Evolutionary conservation across 345 rosid species (phyloP).

Genomic region (Noccaea caerulescens): DNA sequence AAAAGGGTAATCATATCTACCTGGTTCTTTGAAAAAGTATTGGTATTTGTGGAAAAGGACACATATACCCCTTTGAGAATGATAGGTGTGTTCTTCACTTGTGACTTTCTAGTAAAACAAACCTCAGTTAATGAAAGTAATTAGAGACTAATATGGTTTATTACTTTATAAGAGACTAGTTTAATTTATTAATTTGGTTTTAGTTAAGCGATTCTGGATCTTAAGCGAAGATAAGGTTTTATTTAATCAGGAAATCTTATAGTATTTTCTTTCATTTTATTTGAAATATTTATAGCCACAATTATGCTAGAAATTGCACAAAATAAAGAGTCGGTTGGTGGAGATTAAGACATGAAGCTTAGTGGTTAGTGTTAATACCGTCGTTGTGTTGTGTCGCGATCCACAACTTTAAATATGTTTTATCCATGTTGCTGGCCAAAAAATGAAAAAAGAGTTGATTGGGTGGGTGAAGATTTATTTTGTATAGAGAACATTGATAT

Average conservation of each 20-base stretch:
- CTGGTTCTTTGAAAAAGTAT: background rate
- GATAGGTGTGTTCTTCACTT: background rate
- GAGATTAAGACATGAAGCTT: background rate
- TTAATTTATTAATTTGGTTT: no score
- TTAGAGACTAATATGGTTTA: no score
- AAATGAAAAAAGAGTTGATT: background rate
- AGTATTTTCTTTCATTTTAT: background rate
- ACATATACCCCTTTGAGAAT: background rate
- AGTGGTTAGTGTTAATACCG: no score
- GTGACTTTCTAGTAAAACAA: background rate
- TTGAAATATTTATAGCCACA: background rate
- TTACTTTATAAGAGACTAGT: no score
- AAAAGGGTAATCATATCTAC: background rate
- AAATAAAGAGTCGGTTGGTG: background rate
- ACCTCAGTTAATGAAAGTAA: no score
- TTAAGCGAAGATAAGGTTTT: no score
- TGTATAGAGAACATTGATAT: slow-evolving; percentile 1
- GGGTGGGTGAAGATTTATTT: slow-evolving; percentile 5
- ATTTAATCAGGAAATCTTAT: no score
- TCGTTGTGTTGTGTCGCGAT: no score
- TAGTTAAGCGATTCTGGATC: no score
- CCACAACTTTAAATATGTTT: no score
- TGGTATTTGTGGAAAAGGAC: background rate
- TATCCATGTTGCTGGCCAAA: no score
- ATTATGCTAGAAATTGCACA: background rate